These are phyloP conservation scores for Globisporangium nunn DNA, from an alignment of 352 stramenopile genomes.

Conservation along the genomic window DNA sequence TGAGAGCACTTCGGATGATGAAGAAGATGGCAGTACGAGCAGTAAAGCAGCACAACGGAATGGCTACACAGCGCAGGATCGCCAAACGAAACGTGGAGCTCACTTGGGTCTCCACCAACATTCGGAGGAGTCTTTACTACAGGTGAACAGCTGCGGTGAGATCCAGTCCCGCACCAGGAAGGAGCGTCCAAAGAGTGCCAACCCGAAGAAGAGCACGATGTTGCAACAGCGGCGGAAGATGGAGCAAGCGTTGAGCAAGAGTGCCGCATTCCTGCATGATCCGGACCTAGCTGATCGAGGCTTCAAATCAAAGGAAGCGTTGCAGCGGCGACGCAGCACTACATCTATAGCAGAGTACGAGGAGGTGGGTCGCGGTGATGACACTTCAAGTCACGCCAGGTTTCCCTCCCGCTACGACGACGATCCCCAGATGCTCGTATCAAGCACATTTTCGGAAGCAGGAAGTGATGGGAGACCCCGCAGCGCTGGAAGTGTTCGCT, in stretches of 20 bases:
- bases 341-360: conserved; percentile 12
- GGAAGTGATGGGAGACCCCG: conserved; percentile 22
- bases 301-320: background rate
- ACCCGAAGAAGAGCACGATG: conserved; percentile 57
- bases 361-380: background rate
- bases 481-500: conserved; percentile 50
- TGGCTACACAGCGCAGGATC: background rate
- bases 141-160: background rate
- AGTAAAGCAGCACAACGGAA: background rate
- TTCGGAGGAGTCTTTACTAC: background rate
- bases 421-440: background rate
- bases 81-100: background rate
- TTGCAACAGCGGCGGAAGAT: conserved; percentile 55
- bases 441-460: background rate
- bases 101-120: background rate
- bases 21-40: conserved; percentile 8
- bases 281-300: background rate
- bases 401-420: background rate
- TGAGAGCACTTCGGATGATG: conserved; percentile 17
- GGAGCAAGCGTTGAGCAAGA: conserved; percentile 24
- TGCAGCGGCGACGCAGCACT: conserved; percentile 8
- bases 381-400: background rate
- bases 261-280: conserved; percentile 5
- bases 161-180: conserved; percentile 22
- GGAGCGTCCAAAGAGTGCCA: conserved; percentile 51